phyloP scores from a whole-genome alignment of 495 filamentous ascomycete species.

The Extremus antarcticus region DNA sequence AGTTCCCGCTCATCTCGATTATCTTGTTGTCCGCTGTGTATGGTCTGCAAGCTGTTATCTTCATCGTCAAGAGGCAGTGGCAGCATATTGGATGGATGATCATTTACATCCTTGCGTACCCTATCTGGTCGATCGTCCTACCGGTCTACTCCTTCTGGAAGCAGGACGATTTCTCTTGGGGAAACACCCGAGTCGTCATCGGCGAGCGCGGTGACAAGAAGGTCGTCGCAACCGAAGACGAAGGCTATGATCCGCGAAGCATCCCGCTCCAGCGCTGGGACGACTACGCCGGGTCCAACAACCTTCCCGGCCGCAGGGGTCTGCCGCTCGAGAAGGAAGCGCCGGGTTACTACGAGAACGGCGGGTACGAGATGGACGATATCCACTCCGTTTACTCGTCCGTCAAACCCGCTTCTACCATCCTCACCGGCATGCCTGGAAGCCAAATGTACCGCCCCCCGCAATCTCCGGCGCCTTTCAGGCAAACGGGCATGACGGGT shows the following conservation, averaged over 20 bases:
- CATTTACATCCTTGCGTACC: conserved; percentile 89
- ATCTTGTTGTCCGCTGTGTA: conserved; percentile 84
- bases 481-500: conserved; percentile 26
- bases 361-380: conserved; percentile 86
- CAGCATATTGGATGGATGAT: conserved; percentile 99
- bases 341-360: conserved; percentile 27
- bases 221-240: conserved; percentile 75
- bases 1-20: conserved; percentile 77
- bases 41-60: conserved; percentile 89
- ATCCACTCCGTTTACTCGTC: conserved; percentile 95
- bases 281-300: conserved; percentile 86
- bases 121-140: conserved; percentile 83
- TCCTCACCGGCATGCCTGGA: conserved; percentile 71
- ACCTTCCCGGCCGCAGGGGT: conserved; percentile 83
- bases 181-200: conserved; percentile 93
- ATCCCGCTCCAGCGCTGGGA: conserved; percentile 96
- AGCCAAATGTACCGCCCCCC: conserved; percentile 58
- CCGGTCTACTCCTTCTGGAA: conserved; percentile 99
- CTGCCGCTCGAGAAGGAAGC: conserved; percentile 52
- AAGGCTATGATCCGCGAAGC: conserved; percentile 77
- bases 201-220: conserved; percentile 86
- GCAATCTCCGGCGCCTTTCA: conserved; percentile 60
- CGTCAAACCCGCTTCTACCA: conserved; percentile 81
- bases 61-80: conserved; percentile 93
- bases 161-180: conserved; percentile 96